These are phyloP conservation scores for Basipetospora chlamydospora DNA, from an alignment of 2,329 filamentous ascomycete genomes.

Conservation along the genomic window DNA sequence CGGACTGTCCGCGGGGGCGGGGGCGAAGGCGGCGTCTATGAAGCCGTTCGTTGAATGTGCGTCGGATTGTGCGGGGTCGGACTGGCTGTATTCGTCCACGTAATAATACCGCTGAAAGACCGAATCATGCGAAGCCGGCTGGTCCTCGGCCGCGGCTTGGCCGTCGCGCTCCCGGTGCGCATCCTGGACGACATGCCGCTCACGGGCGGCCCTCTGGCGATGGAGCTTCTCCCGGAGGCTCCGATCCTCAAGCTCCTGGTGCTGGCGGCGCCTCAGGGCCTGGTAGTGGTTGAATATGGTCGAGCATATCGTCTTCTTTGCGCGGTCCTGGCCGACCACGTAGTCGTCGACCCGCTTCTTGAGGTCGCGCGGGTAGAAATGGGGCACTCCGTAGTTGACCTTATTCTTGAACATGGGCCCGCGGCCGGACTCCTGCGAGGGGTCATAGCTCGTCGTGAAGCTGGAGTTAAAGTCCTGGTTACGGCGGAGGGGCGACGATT, in stretches of 20 bases:
- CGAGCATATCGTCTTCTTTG: conserved; percentile 84
- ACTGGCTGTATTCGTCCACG: conserved; percentile 2
- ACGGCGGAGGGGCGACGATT: conserved; percentile 18
- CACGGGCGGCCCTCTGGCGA: conserved; percentile 56
- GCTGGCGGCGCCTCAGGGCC: conserved; percentile 60
- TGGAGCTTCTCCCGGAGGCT: conserved; percentile 47
- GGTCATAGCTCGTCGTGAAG: conserved; percentile 46
- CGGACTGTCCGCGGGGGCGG: conserved; percentile 25
- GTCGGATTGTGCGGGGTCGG: not conserved
- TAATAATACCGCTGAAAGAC: conserved; percentile 1
- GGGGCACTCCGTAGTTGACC: conserved; percentile 41
- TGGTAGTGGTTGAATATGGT: conserved; percentile 97
- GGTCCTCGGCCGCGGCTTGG: conserved; percentile 7
- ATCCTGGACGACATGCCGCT: conserved; percentile 33
- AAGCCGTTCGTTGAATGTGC: not conserved
- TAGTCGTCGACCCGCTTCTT: conserved; percentile 92
- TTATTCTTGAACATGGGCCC: conserved; percentile 44
- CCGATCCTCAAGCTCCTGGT: conserved; percentile 56
- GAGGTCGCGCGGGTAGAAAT: conserved; percentile 52
- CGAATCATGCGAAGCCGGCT: conserved; percentile 13
- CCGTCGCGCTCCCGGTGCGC: not conserved
- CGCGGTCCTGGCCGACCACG: conserved; percentile 87
- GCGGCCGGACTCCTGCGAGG: conserved; percentile 31
- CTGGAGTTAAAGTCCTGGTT: conserved; percentile 39
- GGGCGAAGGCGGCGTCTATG: conserved; percentile 11